These are phyloP conservation scores for Phoma sp. DNA, from an alignment of 2,329 filamentous ascomycete genomes.

Conservation along the genomic window DNA sequence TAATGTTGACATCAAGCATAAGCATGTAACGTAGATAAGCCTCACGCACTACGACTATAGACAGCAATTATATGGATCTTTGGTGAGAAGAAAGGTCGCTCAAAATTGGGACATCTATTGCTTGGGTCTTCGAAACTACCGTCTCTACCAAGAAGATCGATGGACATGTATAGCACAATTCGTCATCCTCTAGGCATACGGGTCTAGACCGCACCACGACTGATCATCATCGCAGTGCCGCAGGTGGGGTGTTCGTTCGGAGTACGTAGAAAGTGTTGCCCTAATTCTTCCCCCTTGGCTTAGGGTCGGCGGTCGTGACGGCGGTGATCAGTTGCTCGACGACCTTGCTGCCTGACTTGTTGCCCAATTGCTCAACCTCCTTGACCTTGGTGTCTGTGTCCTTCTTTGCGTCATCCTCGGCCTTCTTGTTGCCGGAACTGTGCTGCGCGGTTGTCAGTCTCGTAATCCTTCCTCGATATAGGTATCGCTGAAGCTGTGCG, in stretches of 20 bases:
- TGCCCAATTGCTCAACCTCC: conserved; percentile 81
- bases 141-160: neutral
- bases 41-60: too few species aligned
- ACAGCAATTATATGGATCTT: too few species aligned
- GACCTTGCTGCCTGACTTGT: conserved; percentile 80
- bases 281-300: conserved; percentile 58
- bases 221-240: neutral
- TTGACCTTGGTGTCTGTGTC: conserved; percentile 82
- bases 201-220: neutral
- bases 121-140: conserved; percentile 16
- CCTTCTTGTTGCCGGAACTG: conserved; percentile 83
- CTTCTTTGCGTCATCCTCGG: conserved; percentile 75
- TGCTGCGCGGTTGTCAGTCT: conserved; percentile 67
- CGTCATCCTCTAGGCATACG: neutral
- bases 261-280: neutral
- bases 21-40: too few species aligned
- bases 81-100: conserved; percentile 2
- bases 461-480: neutral
- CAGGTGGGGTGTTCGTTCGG: neutral
- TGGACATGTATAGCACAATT: conserved; percentile 18
- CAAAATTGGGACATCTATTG: conserved; percentile 21
- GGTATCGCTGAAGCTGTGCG: conserved; percentile 15
- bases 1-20: too few species aligned
- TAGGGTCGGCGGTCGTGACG: conserved; percentile 84
- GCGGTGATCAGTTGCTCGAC: conserved; percentile 82